These are phyloP conservation scores for Podaxis sp. DNA, from an alignment of 768 basidiomycete genomes.

Conservation along the genomic window DNA sequence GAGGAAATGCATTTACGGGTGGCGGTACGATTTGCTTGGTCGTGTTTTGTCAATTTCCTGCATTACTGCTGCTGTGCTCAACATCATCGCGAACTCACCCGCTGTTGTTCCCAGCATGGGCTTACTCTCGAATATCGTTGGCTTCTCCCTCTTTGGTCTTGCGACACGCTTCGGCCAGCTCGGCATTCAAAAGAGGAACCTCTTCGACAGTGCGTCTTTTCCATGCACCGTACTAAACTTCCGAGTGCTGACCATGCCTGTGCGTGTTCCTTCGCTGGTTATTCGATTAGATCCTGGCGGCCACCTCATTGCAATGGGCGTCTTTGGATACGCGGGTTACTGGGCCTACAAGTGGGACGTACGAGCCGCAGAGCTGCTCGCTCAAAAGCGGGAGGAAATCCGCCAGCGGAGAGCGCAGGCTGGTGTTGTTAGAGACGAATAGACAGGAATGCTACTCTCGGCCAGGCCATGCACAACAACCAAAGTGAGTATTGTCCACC, in stretches of 20 bases:
- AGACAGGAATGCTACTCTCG: background rate
- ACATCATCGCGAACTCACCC: conserved; percentile 10
- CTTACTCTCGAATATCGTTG: conserved; percentile 64
- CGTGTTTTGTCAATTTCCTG: conserved; percentile 19
- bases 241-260: background rate
- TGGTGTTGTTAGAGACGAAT: conserved; percentile 26
- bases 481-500: background rate
- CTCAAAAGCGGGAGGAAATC: conserved; percentile 60
- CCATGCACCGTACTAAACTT: background rate
- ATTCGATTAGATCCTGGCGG: conserved; percentile 58
- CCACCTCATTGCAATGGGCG: conserved; percentile 63
- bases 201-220: conserved; percentile 68
- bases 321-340: conserved; percentile 73
- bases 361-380: conserved; percentile 56
- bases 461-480: background rate
- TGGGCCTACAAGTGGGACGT: conserved; percentile 67
- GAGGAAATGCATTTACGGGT: conserved; percentile 16
- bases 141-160: conserved; percentile 80
- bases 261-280: conserved; percentile 1
- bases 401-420: conserved; percentile 37
- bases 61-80: conserved; percentile 12
- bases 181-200: conserved; percentile 74
- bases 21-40: conserved; percentile 33
- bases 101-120: conserved; percentile 41
- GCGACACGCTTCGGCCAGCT: conserved; percentile 83